Evolutionary conservation across 257 asterid genomes (phyloP).

Genomic region (Thymus quinquecostatus): DNA sequence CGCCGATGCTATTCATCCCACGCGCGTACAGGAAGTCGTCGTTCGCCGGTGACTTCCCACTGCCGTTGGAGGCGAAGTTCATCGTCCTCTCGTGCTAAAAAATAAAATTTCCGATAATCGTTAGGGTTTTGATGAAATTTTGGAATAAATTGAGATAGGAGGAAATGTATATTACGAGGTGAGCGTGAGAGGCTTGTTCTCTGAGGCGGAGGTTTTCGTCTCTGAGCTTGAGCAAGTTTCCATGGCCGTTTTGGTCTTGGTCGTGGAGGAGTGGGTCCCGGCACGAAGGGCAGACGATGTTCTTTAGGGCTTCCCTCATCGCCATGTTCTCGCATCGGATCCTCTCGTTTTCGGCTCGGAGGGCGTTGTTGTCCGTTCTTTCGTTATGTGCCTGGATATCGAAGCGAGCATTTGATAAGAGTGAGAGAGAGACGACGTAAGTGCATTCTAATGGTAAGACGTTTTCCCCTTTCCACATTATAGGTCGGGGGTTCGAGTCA

Average conservation of each 20-base stretch:
- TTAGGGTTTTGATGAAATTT: neutral
- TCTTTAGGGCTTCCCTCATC: constrained; percentile 42
- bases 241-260: constrained; percentile 30
- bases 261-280: constrained; percentile 31
- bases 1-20: neutral
- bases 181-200: constrained; percentile 35
- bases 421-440: neutral
- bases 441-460: too few species aligned
- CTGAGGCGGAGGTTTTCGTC: constrained; percentile 46
- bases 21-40: neutral
- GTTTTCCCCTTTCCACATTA: too few species aligned
- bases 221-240: constrained; percentile 27
- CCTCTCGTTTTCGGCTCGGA: constrained; percentile 49
- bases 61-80: constrained; percentile 7
- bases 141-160: too few species aligned
- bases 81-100: constrained; percentile 37
- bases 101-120: neutral
- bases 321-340: constrained; percentile 45
- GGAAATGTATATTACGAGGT: neutral
- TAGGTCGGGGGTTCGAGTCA: too few species aligned
- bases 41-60: neutral
- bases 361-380: constrained; percentile 43
- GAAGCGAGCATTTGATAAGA: neutral
- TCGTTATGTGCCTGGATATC: constrained; percentile 41
- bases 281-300: constrained; percentile 38